These are phyloP conservation scores for Mycotypha africana DNA, from an alignment of 371 early-diverging fungal genomes.

Conservation along the genomic window DNA sequence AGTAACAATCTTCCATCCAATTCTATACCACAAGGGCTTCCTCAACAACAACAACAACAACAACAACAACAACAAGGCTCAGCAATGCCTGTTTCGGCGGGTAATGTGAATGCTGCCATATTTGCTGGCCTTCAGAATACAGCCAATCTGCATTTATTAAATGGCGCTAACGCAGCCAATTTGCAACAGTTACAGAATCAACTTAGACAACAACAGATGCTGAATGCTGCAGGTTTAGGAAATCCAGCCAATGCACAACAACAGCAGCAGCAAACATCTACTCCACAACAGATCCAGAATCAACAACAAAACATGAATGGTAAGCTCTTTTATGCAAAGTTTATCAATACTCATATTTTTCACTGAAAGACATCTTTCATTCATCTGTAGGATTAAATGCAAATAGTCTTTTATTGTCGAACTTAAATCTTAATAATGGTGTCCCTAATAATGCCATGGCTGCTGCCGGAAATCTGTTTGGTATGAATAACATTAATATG, in stretches of 20 bases:
- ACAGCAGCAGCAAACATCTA: conserved; percentile 12
- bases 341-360: background rate
- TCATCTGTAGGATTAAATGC: conserved; percentile 30
- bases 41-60: no score
- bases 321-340: no score
- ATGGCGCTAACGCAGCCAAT: conserved; percentile 12
- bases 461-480: conserved; percentile 15
- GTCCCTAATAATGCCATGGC: conserved; percentile 10
- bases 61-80: no score
- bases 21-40: no score
- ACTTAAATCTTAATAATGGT: conserved; percentile 28
- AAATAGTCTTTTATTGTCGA: conserved; percentile 36
- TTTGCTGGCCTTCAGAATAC: conserved; percentile 20
- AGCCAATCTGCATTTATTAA: conserved; percentile 14
- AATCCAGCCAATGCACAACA: conserved; percentile 17
- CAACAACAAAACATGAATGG: conserved; percentile 18
- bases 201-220: conserved; percentile 25
- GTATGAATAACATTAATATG: conserved; percentile 19
- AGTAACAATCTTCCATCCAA: background rate
- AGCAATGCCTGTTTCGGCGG: conserved; percentile 9
- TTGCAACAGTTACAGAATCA: conserved; percentile 22
- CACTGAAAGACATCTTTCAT: no score
- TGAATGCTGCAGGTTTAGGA: conserved; percentile 16
- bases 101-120: conserved; percentile 17
- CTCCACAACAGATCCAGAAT: conserved; percentile 10